Percentiles rank a stretch among this genome's conserved stretches.
These are phyloP conservation scores for Prunus padus DNA, from an alignment of 306 rosid genomes.

Conservation along the genomic window DNA sequence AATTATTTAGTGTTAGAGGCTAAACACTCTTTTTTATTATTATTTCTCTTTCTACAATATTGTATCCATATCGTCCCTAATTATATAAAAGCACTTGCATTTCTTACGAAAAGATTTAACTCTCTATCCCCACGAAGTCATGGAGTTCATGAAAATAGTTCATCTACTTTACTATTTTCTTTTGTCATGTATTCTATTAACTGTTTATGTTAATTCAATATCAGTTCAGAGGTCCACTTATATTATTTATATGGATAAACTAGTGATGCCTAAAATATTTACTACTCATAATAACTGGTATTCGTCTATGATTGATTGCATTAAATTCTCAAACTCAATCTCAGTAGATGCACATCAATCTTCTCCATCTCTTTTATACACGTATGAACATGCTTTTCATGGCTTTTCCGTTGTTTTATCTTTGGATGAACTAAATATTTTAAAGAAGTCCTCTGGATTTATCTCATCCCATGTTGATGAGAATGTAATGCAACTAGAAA, in stretches of 20 bases:
- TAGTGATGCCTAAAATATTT: constrained; percentile 10
- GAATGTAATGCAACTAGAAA: too few species aligned
- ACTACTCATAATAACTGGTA: constrained; percentile 14
- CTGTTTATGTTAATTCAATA: background rate
- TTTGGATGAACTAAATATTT: background rate
- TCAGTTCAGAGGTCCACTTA: too few species aligned
- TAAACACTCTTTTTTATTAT: too few species aligned
- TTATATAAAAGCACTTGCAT: background rate
- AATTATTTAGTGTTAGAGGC: too few species aligned
- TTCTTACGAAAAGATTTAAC: background rate
- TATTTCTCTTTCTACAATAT: too few species aligned
- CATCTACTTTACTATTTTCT: background rate
- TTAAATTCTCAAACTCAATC: background rate
- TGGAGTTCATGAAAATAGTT: background rate
- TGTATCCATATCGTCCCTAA: too few species aligned
- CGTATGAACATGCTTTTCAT: background rate
- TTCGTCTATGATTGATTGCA: constrained; percentile 5
- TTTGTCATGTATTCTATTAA: background rate
- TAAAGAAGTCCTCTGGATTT: background rate
- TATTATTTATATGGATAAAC: too few species aligned
- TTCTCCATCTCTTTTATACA: background rate
- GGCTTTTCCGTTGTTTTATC: background rate
- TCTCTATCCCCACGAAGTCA: background rate
- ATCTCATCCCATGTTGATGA: background rate
- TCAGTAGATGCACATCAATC: background rate